Base-by-base conservation (phyloP, 2,329 filamentous ascomycete species). In the Clathrospora elynae region DNA sequence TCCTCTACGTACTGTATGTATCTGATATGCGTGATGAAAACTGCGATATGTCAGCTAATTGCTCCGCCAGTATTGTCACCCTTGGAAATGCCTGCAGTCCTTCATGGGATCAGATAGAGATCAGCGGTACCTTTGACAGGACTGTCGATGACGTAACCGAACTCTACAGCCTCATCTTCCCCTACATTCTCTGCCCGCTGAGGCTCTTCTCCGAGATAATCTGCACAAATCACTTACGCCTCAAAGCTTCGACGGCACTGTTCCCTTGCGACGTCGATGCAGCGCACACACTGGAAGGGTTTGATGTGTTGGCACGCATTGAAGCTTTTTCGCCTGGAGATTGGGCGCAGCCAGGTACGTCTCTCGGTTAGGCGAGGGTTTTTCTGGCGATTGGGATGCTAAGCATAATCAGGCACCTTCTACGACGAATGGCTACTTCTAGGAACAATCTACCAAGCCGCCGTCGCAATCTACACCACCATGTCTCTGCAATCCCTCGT, bases 291-390 rank as follows among this genome's bases (percentile, higher is more conserved):
- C 23, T 58, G 2, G 40, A 52, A 30, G 62, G 60, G 7, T 44
- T 53, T 6, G 53, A 63, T 14, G 33, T 64, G 0, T 52, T 62
- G 9, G 36, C 36, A 6, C 46, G 50, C 14, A 53, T 64, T n/a
- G 46, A 60, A 6, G 35, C 49, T 1, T 67, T 67, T 11, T 43
- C 31, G 2, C 49, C 52, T 3, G 49, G 54, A 18, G 55, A 64
- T 32, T 66, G 62, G 62, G 63, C 62, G 6, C 60, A 62, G 31
- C 55, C 59, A 1, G n/a, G n/a, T n/a, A n/a, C n/a, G n/a, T n/a
- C n/a, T n/a, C n/a, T n/a, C n/a, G n/a, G n/a, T n/a, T n/a, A n/a
- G n/a, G n/a, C n/a, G n/a, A n/a, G n/a, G n/a, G n/a, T n/a, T n/a
- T n/a, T n/a, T n/a, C n/a, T n/a, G n/a, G n/a, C n/a, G n/a, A n/a